Percentiles rank a stretch among this genome's conserved stretches.
These are phyloP conservation scores for Fusarium multiceps DNA, from an alignment of 2,329 filamentous ascomycete genomes.

Conservation along the genomic window DNA sequence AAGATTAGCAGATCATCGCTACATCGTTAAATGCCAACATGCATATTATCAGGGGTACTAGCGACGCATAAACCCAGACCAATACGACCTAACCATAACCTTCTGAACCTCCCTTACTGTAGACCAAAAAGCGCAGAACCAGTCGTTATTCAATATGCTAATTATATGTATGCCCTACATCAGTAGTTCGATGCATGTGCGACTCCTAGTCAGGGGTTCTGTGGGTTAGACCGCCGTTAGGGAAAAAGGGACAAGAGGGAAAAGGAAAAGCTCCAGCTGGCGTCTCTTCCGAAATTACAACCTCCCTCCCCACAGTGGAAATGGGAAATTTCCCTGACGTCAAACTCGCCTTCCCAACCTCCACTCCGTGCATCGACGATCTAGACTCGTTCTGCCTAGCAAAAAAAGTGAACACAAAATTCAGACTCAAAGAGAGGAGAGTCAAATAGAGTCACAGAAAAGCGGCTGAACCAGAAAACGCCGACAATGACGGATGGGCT, in stretches of 20 bases:
- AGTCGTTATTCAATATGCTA: slow-evolving; percentile 9
- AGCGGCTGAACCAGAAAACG: slow-evolving; percentile 2
- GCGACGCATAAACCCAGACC: slow-evolving; percentile 11
- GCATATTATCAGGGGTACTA: slow-evolving; percentile 28
- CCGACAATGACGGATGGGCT: neutral
- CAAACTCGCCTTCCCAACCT: slow-evolving; percentile 19
- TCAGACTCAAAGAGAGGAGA: slow-evolving; percentile 6
- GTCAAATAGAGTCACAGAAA: neutral
- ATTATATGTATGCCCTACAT: slow-evolving; percentile 22
- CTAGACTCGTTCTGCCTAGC: slow-evolving; percentile 15
- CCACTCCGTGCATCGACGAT: slow-evolving; percentile 33
- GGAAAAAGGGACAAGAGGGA: slow-evolving; percentile 12
- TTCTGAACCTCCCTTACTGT: slow-evolving; percentile 13
- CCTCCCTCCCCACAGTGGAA: slow-evolving; percentile 38
- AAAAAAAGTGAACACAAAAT: neutral
- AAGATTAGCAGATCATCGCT: slow-evolving; percentile 8
- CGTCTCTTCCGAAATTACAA: slow-evolving; percentile 35
- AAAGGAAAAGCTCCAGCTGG: slow-evolving; percentile 11
- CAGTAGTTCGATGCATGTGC: slow-evolving; percentile 21
- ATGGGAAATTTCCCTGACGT: slow-evolving; percentile 42
- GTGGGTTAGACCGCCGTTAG: slow-evolving; percentile 5
- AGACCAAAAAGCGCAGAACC: neutral
- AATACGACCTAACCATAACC: slow-evolving; percentile 5
- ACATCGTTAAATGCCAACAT: slow-evolving; percentile 14
- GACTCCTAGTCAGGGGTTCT: slow-evolving; percentile 35